These are phyloP conservation scores for Ophiosphaerella herpotricha DNA, from an alignment of 2,329 filamentous ascomycete genomes.

Conservation along the genomic window DNA sequence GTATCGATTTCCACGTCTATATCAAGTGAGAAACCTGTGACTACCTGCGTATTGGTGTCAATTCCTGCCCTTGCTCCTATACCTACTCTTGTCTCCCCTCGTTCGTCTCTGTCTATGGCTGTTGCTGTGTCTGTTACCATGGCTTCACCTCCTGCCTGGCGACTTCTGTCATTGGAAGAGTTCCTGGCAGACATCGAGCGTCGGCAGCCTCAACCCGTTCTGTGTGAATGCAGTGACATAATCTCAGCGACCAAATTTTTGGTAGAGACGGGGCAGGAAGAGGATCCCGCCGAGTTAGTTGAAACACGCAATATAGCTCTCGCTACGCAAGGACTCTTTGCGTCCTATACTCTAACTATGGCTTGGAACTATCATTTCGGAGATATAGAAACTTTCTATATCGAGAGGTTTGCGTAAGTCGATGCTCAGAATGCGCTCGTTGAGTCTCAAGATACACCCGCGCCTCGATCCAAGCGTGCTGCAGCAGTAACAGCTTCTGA, in stretches of 20 bases:
- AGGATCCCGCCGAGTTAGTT: slow-evolving; percentile 10
- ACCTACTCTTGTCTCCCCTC: slow-evolving; percentile 3
- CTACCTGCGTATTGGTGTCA: slow-evolving; percentile 12
- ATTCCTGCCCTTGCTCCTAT: slow-evolving; percentile 14
- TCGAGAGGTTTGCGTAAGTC: no score
- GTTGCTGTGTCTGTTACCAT: slow-evolving; percentile 9
- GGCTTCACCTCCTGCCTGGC: slow-evolving; percentile 7
- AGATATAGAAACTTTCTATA: no score
- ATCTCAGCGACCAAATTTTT: slow-evolving; percentile 15
- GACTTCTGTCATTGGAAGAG: slow-evolving; percentile 10
- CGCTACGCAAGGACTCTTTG: slow-evolving; percentile 11
- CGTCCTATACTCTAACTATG: no score
- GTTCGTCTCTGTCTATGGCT: slow-evolving; percentile 10
- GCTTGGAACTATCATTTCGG: slow-evolving; percentile 21
- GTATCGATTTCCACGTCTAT: slow-evolving; percentile 9
- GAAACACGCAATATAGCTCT: slow-evolving; percentile 14
- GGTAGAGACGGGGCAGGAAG: slow-evolving; percentile 14
- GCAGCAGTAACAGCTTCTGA: no score
- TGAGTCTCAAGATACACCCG: no score
- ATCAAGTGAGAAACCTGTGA: slow-evolving; percentile 5
- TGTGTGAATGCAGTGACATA: slow-evolving; percentile 16
- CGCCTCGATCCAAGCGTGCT: no score
- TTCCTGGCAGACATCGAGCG: slow-evolving; percentile 9
- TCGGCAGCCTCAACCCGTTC: slow-evolving; percentile 8
- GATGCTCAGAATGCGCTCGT: no score